Conservation (phyloP, 192 early-diverging fungal species). For the Coemansia sp. region DNA sequence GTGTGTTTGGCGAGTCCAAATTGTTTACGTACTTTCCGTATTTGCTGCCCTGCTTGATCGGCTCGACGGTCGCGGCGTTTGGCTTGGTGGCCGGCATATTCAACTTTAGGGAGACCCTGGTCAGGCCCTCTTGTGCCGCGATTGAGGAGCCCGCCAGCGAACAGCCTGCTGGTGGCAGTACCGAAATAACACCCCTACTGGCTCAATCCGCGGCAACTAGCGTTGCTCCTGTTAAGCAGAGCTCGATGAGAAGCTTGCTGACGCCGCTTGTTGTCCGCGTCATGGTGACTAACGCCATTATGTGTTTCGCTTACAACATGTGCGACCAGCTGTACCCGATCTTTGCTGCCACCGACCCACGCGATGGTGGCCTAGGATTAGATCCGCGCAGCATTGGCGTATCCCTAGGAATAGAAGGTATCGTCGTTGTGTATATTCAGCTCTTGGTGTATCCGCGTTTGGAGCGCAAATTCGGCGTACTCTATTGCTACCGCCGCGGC, state of each 20-base stretch:
- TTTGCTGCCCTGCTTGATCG: constrained; percentile 76
- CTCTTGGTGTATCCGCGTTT: constrained; percentile 51
- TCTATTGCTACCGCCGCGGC: constrained; percentile 42
- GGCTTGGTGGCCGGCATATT: constrained; percentile 65
- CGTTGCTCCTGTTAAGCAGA: constrained; percentile 4
- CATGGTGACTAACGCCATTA: constrained; percentile 18
- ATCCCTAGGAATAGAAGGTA: constrained; percentile 41
- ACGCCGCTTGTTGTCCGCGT: constrained; percentile 20
- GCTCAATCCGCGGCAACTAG: not conserved
- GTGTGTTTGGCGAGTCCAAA: constrained; percentile 53
- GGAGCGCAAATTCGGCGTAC: constrained; percentile 41
- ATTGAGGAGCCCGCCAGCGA: not conserved
- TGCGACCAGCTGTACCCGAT: constrained; percentile 41
- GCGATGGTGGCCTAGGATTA: constrained; percentile 57
- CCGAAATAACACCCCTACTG: constrained; percentile 18
- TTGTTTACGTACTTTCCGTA: constrained; percentile 74
- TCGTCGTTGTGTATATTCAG: constrained; percentile 53
- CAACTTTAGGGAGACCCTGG: constrained; percentile 60
- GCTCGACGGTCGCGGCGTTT: constrained; percentile 57
- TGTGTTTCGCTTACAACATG: constrained; percentile 31
- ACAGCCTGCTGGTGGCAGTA: not conserved
- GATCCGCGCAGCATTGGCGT: constrained; percentile 51
- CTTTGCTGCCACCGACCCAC: constrained; percentile 36
- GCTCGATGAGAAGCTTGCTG: constrained; percentile 12
- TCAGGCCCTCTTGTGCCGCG: not conserved